phyloP scores from a whole-genome alignment of 768 basidiomycete species.

The Lactarius psammicola region DNA sequence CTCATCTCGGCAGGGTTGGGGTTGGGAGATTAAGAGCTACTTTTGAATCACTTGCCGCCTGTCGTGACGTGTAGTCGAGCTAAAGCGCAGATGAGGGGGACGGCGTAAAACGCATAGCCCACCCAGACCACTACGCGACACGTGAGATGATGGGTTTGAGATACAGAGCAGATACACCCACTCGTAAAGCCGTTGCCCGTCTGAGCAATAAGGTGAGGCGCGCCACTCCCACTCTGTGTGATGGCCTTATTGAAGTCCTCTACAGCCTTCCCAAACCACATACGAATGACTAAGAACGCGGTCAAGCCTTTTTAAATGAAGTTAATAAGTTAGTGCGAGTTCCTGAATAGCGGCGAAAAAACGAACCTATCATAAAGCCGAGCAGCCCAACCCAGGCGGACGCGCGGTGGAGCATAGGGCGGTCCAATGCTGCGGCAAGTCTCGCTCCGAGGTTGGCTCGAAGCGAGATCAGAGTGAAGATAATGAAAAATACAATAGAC shows the following conservation, averaged over 20 bases:
- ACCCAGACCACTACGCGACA: slow-evolving; percentile 67
- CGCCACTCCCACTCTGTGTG: slow-evolving; percentile 47
- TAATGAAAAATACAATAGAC: slow-evolving; percentile 60
- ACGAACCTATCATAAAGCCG: slow-evolving; percentile 69
- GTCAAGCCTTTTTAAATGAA: slow-evolving; percentile 50
- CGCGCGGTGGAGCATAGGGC: slow-evolving; percentile 52
- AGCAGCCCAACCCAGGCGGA: slow-evolving; percentile 76
- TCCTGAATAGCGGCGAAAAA: neutral
- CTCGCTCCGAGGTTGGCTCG: slow-evolving; percentile 61
- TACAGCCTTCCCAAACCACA: slow-evolving; percentile 80
- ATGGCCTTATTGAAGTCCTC: slow-evolving; percentile 74
- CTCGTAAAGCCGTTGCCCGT: slow-evolving; percentile 75
- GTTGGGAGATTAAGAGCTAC: neutral
- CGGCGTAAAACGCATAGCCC: slow-evolving; percentile 69
- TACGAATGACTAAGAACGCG: slow-evolving; percentile 67
- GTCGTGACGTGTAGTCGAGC: slow-evolving; percentile 64
- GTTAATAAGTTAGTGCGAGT: neutral
- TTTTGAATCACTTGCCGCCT: slow-evolving; percentile 37
- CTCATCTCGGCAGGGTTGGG: slow-evolving; percentile 10
- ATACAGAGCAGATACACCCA: slow-evolving; percentile 39
- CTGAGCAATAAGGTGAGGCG: slow-evolving; percentile 58
- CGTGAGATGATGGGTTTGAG: slow-evolving; percentile 10
- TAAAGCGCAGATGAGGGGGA: slow-evolving; percentile 66
- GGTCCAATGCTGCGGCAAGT: slow-evolving; percentile 49
- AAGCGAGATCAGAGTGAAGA: slow-evolving; percentile 64